Evolutionary conservation across 495 filamentous ascomycete genomes (phyloP).

Genomic region (Daldinia caldariorum): DNA sequence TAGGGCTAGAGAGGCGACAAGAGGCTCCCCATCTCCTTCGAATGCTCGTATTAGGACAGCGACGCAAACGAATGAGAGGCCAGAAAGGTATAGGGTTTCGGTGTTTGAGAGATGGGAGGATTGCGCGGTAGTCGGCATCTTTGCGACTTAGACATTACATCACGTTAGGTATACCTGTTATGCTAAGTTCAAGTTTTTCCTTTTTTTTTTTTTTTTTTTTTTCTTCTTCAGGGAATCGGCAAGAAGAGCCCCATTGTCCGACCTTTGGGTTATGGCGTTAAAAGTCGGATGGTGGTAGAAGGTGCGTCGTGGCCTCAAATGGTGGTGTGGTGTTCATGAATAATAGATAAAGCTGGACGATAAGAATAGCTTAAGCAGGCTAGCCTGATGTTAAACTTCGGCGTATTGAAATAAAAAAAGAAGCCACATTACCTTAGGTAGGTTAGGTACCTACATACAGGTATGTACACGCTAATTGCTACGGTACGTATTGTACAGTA

Average conservation of each 20-base stretch:
- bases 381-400: not conserved
- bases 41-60: conserved; percentile 84
- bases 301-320: conserved; percentile 34
- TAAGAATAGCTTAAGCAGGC: not conserved
- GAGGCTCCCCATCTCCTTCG: conserved; percentile 80
- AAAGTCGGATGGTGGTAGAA: conserved; percentile 27
- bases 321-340: conserved; percentile 30
- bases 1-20: conserved; percentile 87
- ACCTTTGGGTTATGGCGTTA: conserved; percentile 26
- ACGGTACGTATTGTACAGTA: not conserved
- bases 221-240: conserved; percentile 25
- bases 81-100: conserved; percentile 76
- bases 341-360: conserved; percentile 26
- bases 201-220: too few species aligned
- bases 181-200: conserved; percentile 7
- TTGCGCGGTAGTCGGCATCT: conserved; percentile 54
- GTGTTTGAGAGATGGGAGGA: conserved; percentile 65
- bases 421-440: conserved; percentile 5
- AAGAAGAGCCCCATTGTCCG: conserved; percentile 21
- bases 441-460: not conserved
- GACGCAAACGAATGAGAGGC: conserved; percentile 73
- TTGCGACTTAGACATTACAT: conserved; percentile 38
- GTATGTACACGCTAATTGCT: not conserved
- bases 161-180: too few species aligned
- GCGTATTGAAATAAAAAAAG: not conserved